These are phyloP conservation scores for Cucumis melo DNA, from an alignment of 306 rosid genomes.

Conservation along the genomic window DNA sequence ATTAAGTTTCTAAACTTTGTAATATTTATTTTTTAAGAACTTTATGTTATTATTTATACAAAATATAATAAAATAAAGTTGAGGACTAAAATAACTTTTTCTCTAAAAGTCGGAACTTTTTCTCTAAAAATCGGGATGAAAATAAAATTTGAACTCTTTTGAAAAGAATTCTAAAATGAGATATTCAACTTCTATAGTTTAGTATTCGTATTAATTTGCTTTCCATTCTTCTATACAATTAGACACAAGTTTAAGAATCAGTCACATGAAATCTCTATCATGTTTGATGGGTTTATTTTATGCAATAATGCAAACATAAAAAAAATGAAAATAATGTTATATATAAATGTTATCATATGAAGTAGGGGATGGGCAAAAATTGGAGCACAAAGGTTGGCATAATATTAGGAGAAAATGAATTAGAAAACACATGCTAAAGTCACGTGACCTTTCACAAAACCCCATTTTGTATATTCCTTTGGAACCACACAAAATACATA, in stretches of 20 bases:
- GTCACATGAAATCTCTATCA: neutral
- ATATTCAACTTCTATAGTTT: no score
- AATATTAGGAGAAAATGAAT: neutral
- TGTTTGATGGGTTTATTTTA: slow-evolving; percentile 1
- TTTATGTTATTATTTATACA: no score
- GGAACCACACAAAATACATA: neutral
- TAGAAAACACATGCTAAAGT: slow-evolving; percentile 5
- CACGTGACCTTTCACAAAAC: neutral
- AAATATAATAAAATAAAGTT: no score
- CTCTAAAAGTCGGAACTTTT: no score
- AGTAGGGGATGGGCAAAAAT: neutral
- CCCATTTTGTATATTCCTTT: neutral
- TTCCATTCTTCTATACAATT: neutral
- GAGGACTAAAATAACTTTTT: no score
- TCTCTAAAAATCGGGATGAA: no score
- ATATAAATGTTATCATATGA: neutral
- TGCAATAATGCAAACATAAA: neutral
- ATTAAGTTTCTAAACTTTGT: no score
- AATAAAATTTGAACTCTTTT: no score
- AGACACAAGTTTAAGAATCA: neutral
- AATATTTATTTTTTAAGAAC: no score
- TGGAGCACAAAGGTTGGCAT: neutral
- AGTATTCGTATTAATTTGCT: no score
- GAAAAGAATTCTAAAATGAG: no score
- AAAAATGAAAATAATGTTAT: no score